Evolutionary conservation across 345 rosid genomes (phyloP).

Genomic region (Syzygium oleosum): DNA sequence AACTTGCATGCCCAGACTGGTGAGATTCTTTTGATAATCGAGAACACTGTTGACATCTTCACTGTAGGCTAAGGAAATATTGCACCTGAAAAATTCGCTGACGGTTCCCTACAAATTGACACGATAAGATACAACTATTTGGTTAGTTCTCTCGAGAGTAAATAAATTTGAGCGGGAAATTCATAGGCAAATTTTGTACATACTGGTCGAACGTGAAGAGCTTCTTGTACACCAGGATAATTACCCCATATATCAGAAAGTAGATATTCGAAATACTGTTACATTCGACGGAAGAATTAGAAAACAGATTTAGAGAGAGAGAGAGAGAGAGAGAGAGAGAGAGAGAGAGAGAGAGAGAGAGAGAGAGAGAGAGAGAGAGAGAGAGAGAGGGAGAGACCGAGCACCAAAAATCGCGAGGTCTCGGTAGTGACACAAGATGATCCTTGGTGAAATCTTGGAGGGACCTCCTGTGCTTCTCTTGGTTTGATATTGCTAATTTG

Average conservation of each 20-base stretch:
- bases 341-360: not conserved
- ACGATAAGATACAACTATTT: not conserved
- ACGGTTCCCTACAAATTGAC: conserved; percentile 16
- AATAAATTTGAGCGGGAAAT: not conserved
- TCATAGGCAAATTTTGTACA: not conserved
- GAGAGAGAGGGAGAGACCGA: not conserved
- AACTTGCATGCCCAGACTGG: conserved; percentile 7
- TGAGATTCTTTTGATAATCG: conserved; percentile 12
- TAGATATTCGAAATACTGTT: conserved; percentile 8
- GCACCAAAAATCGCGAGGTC: not conserved
- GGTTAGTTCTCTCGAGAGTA: not conserved
- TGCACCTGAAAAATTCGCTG: conserved; percentile 16
- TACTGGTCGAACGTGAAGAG: conserved; percentile 22
- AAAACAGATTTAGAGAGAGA: not conserved
- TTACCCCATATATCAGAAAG: conserved; percentile 11
- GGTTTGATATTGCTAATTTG: not conserved
- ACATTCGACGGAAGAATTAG: not conserved
- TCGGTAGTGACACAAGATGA: not conserved
- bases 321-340: not conserved
- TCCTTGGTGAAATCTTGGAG: not conserved
- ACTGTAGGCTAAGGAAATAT: conserved; percentile 7
- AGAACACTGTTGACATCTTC: not conserved
- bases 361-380: not conserved
- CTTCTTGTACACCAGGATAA: conserved; percentile 14
- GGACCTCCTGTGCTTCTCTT: not conserved